Evolutionary conservation across 2,329 filamentous ascomycete species (phyloP).

Genomic region (Venturia carpophila): DNA sequence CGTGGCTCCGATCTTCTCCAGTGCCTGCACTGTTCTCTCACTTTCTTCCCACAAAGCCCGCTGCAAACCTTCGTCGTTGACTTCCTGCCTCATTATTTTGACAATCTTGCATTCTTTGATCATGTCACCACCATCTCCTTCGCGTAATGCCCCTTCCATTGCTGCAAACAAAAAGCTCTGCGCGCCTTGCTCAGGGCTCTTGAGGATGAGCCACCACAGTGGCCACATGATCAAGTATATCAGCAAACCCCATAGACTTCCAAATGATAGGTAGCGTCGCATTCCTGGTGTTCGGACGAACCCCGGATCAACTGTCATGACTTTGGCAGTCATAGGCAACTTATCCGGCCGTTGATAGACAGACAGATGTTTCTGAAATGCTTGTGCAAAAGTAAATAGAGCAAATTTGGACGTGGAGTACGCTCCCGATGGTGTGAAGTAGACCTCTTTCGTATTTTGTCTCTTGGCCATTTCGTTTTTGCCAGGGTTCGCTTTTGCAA

Average conservation of each 20-base stretch:
- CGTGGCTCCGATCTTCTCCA: slow-evolving; percentile 70
- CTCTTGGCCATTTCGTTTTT: slow-evolving; percentile 20
- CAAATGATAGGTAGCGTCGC: slow-evolving; percentile 76
- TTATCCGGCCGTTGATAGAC: slow-evolving; percentile 77
- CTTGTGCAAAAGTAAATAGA: slow-evolving; percentile 78
- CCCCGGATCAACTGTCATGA: slow-evolving; percentile 83
- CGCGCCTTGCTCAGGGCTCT: slow-evolving; percentile 73
- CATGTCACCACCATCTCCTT: slow-evolving; percentile 60
- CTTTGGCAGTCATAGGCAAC: slow-evolving; percentile 70
- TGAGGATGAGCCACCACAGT: slow-evolving; percentile 79
- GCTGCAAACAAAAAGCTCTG: slow-evolving; percentile 79
- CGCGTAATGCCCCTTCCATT: slow-evolving; percentile 68
- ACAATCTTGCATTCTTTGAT: slow-evolving; percentile 85
- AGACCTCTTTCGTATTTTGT: slow-evolving; percentile 22
- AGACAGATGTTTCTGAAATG: slow-evolving; percentile 88
- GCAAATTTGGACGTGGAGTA: slow-evolving; percentile 56
- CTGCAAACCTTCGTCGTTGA: slow-evolving; percentile 69
- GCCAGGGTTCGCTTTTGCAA: slow-evolving; percentile 40
- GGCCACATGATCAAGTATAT: slow-evolving; percentile 72
- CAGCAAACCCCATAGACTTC: slow-evolving; percentile 70
- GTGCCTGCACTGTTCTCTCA: slow-evolving; percentile 71
- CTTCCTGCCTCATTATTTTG: slow-evolving; percentile 61
- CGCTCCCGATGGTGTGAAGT: slow-evolving; percentile 37
- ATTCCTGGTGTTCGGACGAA: slow-evolving; percentile 78
- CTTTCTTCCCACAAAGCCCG: slow-evolving; percentile 87